Percentiles rank a stretch among this genome's conserved stretches.
phyloP scores from a whole-genome alignment of 2,329 filamentous ascomycete species.

The Microdochium paspali region DNA sequence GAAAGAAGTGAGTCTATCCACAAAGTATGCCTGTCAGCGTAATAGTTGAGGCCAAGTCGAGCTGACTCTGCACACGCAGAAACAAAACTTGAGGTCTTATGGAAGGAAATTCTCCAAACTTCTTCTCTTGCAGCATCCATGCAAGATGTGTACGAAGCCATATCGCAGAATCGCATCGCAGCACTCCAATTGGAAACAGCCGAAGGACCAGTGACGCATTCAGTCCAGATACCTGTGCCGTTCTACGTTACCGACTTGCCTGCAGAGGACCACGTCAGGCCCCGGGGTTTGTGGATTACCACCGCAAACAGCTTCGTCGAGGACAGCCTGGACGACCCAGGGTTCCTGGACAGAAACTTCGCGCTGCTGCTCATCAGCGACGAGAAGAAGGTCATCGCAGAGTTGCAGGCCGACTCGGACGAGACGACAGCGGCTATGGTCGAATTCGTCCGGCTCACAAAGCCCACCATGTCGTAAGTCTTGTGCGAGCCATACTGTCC shows the following conservation, averaged over 20 bases:
- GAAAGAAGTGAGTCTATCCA: slow-evolving; percentile 42
- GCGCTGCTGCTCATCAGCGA: slow-evolving; percentile 78
- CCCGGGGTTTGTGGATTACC: slow-evolving; percentile 75
- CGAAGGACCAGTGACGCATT: slow-evolving; percentile 48
- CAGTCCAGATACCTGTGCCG: slow-evolving; percentile 54
- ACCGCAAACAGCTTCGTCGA: slow-evolving; percentile 71
- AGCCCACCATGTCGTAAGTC: slow-evolving; percentile 52
- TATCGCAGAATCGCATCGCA: slow-evolving; percentile 78
- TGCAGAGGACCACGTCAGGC: slow-evolving; percentile 55
- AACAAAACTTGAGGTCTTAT: slow-evolving; percentile 55
- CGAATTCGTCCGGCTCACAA: slow-evolving; percentile 70
- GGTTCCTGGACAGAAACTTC: slow-evolving; percentile 75
- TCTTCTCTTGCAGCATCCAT: slow-evolving; percentile 79
- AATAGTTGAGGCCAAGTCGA: neutral
- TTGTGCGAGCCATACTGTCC: too few relatives aligned
- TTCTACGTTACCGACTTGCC: slow-evolving; percentile 68
- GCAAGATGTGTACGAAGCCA: slow-evolving; percentile 70
- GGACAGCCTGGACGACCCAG: slow-evolving; percentile 56
- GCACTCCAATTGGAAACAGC: slow-evolving; percentile 65
- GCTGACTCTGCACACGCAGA: slow-evolving; percentile 21
- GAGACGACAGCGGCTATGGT: slow-evolving; percentile 69
- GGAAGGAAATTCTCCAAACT: slow-evolving; percentile 59
- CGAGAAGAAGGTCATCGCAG: slow-evolving; percentile 61
- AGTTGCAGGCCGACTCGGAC: slow-evolving; percentile 68
- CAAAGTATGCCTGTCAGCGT: neutral